phyloP scores from a whole-genome alignment of 176 grass and related monocot genomes.

The Bromus sterilis region DNA sequence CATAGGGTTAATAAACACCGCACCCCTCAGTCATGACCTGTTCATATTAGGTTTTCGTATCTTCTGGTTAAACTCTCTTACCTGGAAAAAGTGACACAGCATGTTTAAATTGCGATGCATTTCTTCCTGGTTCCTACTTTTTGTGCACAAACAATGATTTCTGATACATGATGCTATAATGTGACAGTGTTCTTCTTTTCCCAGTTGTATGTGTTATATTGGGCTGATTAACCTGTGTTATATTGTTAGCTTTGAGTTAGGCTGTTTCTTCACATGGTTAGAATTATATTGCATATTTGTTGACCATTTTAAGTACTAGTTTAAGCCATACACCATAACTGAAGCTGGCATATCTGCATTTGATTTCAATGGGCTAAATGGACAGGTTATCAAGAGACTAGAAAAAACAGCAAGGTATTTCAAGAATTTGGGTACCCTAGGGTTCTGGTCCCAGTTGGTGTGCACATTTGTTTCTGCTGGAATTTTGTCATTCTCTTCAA shows the following conservation, averaged over 20 bases:
- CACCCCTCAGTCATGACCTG: background rate
- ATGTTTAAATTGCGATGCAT: background rate
- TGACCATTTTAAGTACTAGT: background rate
- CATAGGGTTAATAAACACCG: background rate
- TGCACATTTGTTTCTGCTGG: conserved; percentile 79
- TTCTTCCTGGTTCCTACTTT: background rate
- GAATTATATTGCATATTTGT: background rate
- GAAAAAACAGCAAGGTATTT: conserved; percentile 79
- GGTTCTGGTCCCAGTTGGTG: conserved; percentile 89
- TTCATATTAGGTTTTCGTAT: background rate
- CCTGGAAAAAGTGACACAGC: background rate
- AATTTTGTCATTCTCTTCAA: conserved; percentile 83
- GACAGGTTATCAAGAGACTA: conserved; percentile 83
- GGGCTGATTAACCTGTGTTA: background rate
- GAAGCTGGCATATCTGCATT: background rate
- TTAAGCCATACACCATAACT: background rate
- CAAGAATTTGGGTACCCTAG: conserved; percentile 82
- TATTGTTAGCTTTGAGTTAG: background rate
- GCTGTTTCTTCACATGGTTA: background rate
- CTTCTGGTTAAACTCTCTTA: background rate
- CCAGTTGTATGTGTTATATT: background rate
- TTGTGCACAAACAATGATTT: background rate
- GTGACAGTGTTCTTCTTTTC: background rate
- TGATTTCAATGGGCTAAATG: background rate
- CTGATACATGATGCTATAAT: background rate